Base-by-base conservation (phyloP, 148 eudicot species). In the Silene conica region DNA sequence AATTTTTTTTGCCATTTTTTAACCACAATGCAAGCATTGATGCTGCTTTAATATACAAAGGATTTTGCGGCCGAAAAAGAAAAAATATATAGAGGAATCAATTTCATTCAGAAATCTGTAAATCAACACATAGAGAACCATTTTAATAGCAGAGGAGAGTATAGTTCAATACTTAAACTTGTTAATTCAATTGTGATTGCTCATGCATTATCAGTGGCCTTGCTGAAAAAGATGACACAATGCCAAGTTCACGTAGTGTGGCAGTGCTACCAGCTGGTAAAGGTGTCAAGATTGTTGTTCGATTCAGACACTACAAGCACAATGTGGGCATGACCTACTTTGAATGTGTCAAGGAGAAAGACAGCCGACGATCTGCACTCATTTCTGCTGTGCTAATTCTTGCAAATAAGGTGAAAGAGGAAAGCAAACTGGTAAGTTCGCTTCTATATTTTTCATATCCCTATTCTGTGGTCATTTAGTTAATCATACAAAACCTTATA, bases 271-370 rank as follows among this genome's bases (percentile, higher is more conserved):
- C 65, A 58, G 41, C 8, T 41, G 74, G 65, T 31, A 60, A 72
- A 46, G 63, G 12, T 8, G 19, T 31, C 64, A 72, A 38, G 28
- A 57, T 72, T 26, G 38, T 19, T 34, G 52, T 72, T 72, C 25
- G 26, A 57, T 38, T 72, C 19, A 72, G 20, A 58, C 74, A 61
- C 64, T 18, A 38, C 25, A 60, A 31, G 19, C 45, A 3, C 4
- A 12, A 34, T 72, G 23, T 1, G 12, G 48, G 19, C 26, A n/a
- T 28, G 64, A 57, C 65, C 48, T 72, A 21, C 52, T 72, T 57
- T 58, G 65, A 72, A 72, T 72, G 65, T 41, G 26, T 72, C 28
- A 71, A 71, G n/a, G 54, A 72, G 63, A 72, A 72, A 64, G 64
- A 62, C 28, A 72, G 13, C 5, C 31, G 38, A 13, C 65, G 74